phyloP scores from a whole-genome alignment of 352 stramenopile species.

The Phytopythium mirpurense region DNA sequence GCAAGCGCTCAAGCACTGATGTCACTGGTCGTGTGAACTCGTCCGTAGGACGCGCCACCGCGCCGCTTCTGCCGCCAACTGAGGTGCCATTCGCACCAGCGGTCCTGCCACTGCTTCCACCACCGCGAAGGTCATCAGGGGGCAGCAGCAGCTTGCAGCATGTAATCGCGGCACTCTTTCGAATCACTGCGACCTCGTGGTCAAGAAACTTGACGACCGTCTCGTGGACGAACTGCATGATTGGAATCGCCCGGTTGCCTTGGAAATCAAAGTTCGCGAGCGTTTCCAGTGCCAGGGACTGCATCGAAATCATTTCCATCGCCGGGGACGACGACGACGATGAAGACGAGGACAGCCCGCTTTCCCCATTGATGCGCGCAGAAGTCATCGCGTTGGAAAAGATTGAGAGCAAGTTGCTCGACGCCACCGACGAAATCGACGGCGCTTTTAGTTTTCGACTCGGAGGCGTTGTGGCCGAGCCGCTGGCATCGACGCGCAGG shows the following conservation, averaged over 20 bases:
- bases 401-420: constrained; percentile 65
- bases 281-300: constrained; percentile 80
- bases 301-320: constrained; percentile 59
- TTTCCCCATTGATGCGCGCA: constrained; percentile 1
- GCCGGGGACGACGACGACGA: constrained; percentile 21
- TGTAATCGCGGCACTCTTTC: constrained; percentile 83
- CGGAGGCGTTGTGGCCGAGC: constrained; percentile 43
- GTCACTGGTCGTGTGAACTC: constrained; percentile 72
- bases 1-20: constrained; percentile 68
- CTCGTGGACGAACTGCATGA: constrained; percentile 87
- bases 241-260: constrained; percentile 77
- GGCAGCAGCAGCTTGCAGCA: constrained; percentile 83
- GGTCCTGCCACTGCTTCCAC: not conserved
- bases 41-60: constrained; percentile 46
- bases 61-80: constrained; percentile 13
- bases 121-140: constrained; percentile 47
- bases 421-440: constrained; percentile 63
- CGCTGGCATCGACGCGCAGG: constrained; percentile 34
- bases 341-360: constrained; percentile 18
- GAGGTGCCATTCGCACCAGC: not conserved
- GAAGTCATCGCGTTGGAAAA: constrained; percentile 38
- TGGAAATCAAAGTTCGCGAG: constrained; percentile 85
- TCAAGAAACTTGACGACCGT: constrained; percentile 86
- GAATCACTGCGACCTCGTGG: constrained; percentile 78
- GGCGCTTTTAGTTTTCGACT: constrained; percentile 70